Evolutionary conservation across 2,329 filamentous ascomycete species (phyloP), one percentile per base, ranked within the genome.

Genomic region (Clarireedia hainanense): DNA sequence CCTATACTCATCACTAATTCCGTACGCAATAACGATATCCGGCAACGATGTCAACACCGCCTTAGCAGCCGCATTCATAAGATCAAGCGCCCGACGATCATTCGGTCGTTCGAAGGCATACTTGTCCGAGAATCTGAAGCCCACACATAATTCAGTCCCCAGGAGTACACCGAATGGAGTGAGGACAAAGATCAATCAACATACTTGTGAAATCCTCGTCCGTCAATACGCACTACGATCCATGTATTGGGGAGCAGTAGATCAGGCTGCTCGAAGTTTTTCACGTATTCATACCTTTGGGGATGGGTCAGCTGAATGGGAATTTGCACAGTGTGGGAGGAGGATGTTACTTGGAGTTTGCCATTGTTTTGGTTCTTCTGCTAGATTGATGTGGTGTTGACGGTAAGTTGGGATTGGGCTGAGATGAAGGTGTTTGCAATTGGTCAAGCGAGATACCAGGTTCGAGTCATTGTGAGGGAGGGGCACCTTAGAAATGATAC

Each of bases 61-160:
- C 58, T 83, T 81, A n/a, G 94, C 94, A 2, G 91, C 91, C 1
- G 84, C 83, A 67, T 99, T 99, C 92, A 99, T 97, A 62, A 99
- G 83, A 70, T 95, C 83, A 12, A 97, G 75, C 0, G 91, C 94
- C 61, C 89, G 81, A 42, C 79, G 79, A 71, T 99, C 94, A 72
- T 97, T 99, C 40, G 94, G 94, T 73, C 97, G 99, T 64, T 84
- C 78, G 67, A 97, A 97, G 23, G 75, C 75, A 73, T 97, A 94
- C 70, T 87, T 89, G 60, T 83, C 79, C 59, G 89, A 91, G 64
- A 96, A 83, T 67, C 89, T 95, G 60, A 5, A 17, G 36, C 12
- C 49, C 20, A 34, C 60, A 9, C 39, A 40, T 57, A 27, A 59
- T 39, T 51, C 20, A n/a, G 9, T 23, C 30, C 14, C 6, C 36